Base-by-base conservation (phyloP, 2,329 filamentous ascomycete genomes). In the Microsporum ferrugineum region DNA sequence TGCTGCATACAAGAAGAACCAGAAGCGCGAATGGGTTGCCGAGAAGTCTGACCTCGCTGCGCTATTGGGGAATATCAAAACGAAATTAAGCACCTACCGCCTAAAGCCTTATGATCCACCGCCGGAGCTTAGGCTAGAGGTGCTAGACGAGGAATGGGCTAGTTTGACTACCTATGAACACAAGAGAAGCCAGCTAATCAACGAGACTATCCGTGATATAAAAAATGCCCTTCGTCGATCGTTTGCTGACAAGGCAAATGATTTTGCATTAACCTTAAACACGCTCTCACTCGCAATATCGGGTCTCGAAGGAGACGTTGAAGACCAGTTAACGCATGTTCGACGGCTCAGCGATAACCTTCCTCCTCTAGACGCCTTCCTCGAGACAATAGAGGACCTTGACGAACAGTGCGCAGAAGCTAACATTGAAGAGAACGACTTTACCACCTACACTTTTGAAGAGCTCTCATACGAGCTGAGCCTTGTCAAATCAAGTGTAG, bases 401-500 rank as follows among this genome's bases (percentile, higher is more conserved):
- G 91, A 96, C 70, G 84, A 85, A 65, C 90, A 96, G 75, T 99
- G 94, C 72, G 83, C 87, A 63, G 92, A 97, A 77, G 94, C 94
- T 64, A 97, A 99, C 72, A 96, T 99, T 65, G 94, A 99, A 75
- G 94, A 99, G 71, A 99, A 99, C 74, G 94, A 99, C 77, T 97
- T 94, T 74, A 99, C 94, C n/a, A 97, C 92, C 6, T 97, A 97
- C 76, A 96, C 92, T 7, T 94, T 97, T 73, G 94, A 99, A 71
- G 94, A 99, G 75, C 82, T 99, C 47, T 85, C 86, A 63, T 99
- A 99, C 76, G 94, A 99, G 76, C 82, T 97, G 62, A 86, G 89
- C 14, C 82, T 99, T 34, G 94, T 97, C 61, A 91, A 91, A 72
- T 87, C 88, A 34, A 94, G 89, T 8, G 92, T 97, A 33, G 88